Percentiles rank a stretch among this genome's conserved stretches.
Evolutionary conservation across 2,329 filamentous ascomycete species (phyloP).

Genomic region (Zarea fungicola): DNA sequence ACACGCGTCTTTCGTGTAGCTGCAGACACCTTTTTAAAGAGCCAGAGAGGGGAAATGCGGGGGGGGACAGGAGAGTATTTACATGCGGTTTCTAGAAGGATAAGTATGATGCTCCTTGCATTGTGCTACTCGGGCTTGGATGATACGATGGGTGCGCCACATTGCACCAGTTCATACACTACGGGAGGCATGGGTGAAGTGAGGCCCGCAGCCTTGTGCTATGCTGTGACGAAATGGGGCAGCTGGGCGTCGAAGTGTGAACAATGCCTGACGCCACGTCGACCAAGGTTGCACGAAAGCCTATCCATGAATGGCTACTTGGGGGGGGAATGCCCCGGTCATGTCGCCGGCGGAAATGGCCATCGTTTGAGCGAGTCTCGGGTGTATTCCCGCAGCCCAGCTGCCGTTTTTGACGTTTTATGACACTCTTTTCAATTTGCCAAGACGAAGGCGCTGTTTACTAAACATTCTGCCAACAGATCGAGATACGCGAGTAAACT

Average conservation of each 20-base stretch:
- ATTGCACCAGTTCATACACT: background rate
- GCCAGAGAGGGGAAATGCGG: background rate
- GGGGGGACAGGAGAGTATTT: background rate
- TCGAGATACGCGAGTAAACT: background rate
- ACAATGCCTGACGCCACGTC: background rate
- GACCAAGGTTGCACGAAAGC: background rate
- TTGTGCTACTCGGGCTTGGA: background rate
- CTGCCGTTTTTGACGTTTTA: no score
- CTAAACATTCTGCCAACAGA: background rate
- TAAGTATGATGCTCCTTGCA: background rate
- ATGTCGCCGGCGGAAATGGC: constrained; percentile 3
- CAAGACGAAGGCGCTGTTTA: no score
- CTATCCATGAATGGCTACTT: background rate
- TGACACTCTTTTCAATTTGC: no score
- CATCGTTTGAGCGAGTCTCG: background rate
- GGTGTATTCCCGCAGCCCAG: no score
- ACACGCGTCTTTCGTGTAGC: background rate
- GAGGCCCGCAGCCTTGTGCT: background rate
- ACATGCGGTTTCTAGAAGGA: constrained; percentile 7
- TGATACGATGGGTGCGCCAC: constrained; percentile 10
- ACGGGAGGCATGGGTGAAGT: background rate
- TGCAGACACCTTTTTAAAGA: background rate
- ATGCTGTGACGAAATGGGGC: constrained; percentile 2
- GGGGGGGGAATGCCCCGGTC: background rate
- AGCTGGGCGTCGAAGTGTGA: background rate